Evolutionary conservation across 164 flowering plant genomes (phyloP), one percentile per base, ranked within the genome.

Genomic region (Berberis thunbergii): DNA sequence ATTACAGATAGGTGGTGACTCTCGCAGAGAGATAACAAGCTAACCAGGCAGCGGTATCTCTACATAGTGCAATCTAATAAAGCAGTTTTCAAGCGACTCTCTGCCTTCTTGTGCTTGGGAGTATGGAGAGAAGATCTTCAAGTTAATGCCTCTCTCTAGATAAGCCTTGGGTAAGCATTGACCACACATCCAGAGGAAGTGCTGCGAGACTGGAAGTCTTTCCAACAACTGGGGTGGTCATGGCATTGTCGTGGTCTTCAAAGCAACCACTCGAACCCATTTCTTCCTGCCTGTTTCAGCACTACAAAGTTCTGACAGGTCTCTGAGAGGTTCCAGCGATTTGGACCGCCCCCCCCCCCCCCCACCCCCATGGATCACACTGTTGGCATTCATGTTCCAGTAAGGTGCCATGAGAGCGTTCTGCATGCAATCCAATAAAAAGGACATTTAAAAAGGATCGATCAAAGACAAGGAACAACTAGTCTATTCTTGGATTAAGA

Each of bases 341-440:
- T n/a, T n/a, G n/a, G n/a, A n/a, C n/a, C n/a, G n/a, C n/a, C n/a
- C n/a, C n/a, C n/a, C 48, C 81, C 80, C 12, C 85, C 58, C 44
- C 80, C 63, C 13, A 65, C 81, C 8, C 59, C 66, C 2, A 76
- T 84, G 87, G 38, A 79, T 41, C 4, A 87, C 58, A 43, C 72
- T 73, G 76, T 89, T 84, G 48, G 86, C 79, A 67, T 86, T 83
- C 57, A 70, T 1, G 72, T 63, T 70, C 77, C 75, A 89, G 75
- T 83, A 83, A 1, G 96, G 96, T 1, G 79, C 65, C 61, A 73
- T 45, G 41, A 89, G 63, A 0, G 81, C 85, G 53, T 86, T 75
- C 94, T 85, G 78, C 70, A 67, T 59, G 12, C 45, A n/a, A 26
- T 26, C 26, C 26, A 0, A 41, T 38, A 60, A 7, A 6, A 4